Evolutionary conservation across 352 stramenopile genomes (phyloP), one percentile per base, ranked within the genome.

Genomic region (Plasmopara halstedii): DNA sequence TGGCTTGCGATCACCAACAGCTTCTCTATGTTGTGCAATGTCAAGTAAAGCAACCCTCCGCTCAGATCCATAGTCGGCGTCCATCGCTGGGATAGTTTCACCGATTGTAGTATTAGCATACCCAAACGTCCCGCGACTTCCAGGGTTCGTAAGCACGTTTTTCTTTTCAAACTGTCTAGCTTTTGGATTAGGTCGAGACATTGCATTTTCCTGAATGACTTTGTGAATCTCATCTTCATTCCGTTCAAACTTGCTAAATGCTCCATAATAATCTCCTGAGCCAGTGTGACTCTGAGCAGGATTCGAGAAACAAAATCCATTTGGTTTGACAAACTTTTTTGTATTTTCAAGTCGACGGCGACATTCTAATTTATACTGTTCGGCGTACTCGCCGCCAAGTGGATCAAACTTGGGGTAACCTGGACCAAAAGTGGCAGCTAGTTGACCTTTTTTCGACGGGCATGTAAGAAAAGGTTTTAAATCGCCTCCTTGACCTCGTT

Each of bases 381-480:
- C 75, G 27, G 64, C 42, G 40, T 85, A 90, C 46, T 80, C 64
- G 25, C 73, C 79, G 6, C 61, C 47, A 7, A 87, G 45, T 2
- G 67, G 67, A 9, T 87, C 74, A 51, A 74, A 78, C 44, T 89
- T 89, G 21, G 70, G 59, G 25, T 70, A 73, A 0, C 72, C 73
- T 0, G 74, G 72, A 22, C 73, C 76, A 57, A 86, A 80, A 9
- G 77, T 86, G 18, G 73, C 70, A 6, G 61, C 71, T 1, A 70
- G 53, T 35, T 78, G 62, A 6, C 76, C 76, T 33, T 70, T 74
- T 50, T 90, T 90, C 19, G 72, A 56, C 7, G 73, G 72, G 56
- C 69, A 83, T 8, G 78, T 89, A 9, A 85, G 60, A 58, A 89
- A 89, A 3, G 74, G 74, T 56, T 87, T 89, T 17, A 67, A 62